Base-by-base conservation (phyloP, 2,329 filamentous ascomycete species). In the Laburnicola sp. region DNA sequence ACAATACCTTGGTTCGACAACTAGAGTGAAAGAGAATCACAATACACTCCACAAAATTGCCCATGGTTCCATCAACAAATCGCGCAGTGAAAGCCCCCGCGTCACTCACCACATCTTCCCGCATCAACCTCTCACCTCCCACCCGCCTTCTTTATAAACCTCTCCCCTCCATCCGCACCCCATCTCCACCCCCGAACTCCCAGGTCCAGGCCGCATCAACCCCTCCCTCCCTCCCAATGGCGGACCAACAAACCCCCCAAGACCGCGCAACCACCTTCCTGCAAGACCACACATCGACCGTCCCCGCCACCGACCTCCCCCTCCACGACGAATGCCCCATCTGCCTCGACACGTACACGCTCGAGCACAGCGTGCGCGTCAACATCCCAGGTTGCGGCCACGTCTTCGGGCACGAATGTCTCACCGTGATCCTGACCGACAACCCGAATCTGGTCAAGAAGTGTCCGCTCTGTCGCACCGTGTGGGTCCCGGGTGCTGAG, bases 381-480 rank as follows among this genome's bases (percentile, higher is more conserved):
- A 58, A n/a, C 2, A 48, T 60, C 4, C 4, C 28, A 4, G 53
- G 51, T 21, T 66, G 64, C 38, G 48, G 30, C 8, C 62, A 65
- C 35, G 35, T 45, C 6, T 48, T 65, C 23, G 58, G 62, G 2
- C 11, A 30, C 8, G 41, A 10, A 1, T 66, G 62, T 39, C 48
- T 65, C 2, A 36, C 38, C 9, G 16, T 41, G 2, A 44, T 63
- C 5, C 39, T 66, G 2, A 31, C 32, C 22, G 46, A 16, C 9
- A 37, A 48, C 7, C 49, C 54, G 1, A 22, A 22, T 4, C 37
- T 48, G 7, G 53, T 56, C n/a, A 64, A 60, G 48, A 55, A 34
- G 11, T 64, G 63, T 42, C 60, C 58, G 4, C 16, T 63, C n/a
- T 65, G 63, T 38, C 58, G 63, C 9, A 48, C 60, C 2, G 16